Percentiles rank a stretch among this genome's conserved stretches.
These are phyloP conservation scores for Vicia faba DNA, from an alignment of 306 rosid species.

Conservation along the genomic window DNA sequence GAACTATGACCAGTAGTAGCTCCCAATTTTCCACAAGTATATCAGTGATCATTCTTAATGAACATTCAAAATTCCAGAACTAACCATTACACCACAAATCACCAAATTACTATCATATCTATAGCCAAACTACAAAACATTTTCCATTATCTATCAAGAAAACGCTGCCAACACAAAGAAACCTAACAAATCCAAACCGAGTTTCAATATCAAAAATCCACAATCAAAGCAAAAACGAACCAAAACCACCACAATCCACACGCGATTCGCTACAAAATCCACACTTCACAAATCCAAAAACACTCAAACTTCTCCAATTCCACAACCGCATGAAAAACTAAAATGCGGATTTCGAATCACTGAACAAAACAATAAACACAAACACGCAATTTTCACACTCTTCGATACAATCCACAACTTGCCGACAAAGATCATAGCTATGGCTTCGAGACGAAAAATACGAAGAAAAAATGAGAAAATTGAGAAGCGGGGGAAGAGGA, in stretches of 20 bases:
- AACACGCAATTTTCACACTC: background rate
- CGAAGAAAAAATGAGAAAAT: background rate
- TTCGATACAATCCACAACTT: slow-evolving; percentile 7
- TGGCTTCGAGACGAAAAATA: background rate
- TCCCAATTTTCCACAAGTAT: slow-evolving; percentile 11
- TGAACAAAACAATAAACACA: slow-evolving; percentile 5
- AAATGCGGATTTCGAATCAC: slow-evolving; percentile 41
- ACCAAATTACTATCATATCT: background rate
- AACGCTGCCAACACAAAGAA: background rate
- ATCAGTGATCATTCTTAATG: background rate
- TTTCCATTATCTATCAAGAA: background rate
- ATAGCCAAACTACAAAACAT: background rate
- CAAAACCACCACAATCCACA: background rate
- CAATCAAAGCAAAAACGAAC: background rate
- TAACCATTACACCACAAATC: slow-evolving; percentile 11
- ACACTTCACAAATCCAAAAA: slow-evolving; percentile 27
- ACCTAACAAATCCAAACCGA: slow-evolving; percentile 12
- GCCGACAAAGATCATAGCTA: slow-evolving; percentile 26
- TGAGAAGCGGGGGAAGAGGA: slow-evolving; percentile 15
- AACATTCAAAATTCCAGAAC: background rate
- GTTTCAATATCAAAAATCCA: background rate
- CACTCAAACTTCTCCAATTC: slow-evolving; percentile 22
- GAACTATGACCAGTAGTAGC: background rate
- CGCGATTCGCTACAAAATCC: slow-evolving; percentile 18
- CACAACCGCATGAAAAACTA: slow-evolving; percentile 10